phyloP scores from a whole-genome alignment of 2,329 filamentous ascomycete genomes.

The Zopfia rhizophila region DNA sequence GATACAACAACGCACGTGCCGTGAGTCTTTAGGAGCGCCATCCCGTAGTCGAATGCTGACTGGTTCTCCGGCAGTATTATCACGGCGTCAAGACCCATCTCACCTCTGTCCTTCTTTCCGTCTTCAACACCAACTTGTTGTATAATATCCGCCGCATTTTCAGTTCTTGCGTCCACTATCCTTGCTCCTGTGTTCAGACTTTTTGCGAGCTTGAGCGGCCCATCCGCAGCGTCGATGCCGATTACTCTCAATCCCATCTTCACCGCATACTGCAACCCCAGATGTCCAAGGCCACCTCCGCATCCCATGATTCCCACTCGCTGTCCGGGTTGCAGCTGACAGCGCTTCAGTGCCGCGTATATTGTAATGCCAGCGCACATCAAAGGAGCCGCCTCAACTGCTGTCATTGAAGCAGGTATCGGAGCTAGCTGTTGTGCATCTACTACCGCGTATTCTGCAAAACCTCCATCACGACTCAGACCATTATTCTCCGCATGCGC shows the following conservation, averaged over 20 bases:
- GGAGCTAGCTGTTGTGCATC: constrained; percentile 52
- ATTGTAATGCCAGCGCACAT: constrained; percentile 59
- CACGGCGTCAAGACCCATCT: constrained; percentile 60
- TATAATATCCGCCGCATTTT: constrained; percentile 41
- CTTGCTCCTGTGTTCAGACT: constrained; percentile 42
- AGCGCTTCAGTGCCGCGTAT: constrained; percentile 54
- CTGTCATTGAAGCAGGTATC: constrained; percentile 45
- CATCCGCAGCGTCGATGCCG: constrained; percentile 54
- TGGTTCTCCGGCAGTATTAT: constrained; percentile 61
- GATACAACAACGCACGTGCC: constrained; percentile 60
- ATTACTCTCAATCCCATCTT: constrained; percentile 49
- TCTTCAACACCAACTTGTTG: constrained; percentile 51
- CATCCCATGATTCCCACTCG: constrained; percentile 55
- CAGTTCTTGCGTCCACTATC: constrained; percentile 54
- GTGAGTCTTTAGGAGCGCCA: constrained; percentile 56
- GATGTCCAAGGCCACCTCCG: constrained; percentile 46
- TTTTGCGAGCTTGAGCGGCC: constrained; percentile 47
- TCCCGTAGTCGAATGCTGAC: constrained; percentile 59
- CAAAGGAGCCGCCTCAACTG: constrained; percentile 53
- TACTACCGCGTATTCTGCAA: constrained; percentile 56
- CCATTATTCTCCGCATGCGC: constrained; percentile 43
- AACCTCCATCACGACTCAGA: constrained; percentile 51
- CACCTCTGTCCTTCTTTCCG: constrained; percentile 42
- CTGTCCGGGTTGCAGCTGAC: constrained; percentile 40
- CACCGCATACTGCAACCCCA: constrained; percentile 42